Evolutionary conservation across 1,284 basidiomycete species (phyloP), one percentile per base, ranked within the genome.

Genomic region (Cryptococcus deneoformans): DNA sequence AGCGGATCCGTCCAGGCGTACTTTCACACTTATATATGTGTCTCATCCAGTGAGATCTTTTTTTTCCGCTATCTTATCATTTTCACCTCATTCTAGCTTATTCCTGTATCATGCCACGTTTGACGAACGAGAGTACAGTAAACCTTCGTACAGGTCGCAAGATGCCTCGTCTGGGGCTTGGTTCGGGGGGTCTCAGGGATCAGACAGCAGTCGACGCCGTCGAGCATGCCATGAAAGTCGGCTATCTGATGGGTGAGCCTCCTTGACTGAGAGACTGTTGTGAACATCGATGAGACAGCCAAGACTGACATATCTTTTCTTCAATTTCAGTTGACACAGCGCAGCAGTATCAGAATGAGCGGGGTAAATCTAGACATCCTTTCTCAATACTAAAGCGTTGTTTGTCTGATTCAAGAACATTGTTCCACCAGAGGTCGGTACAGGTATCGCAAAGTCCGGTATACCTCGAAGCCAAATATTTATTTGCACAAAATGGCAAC

Each of bases 151-250:
- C 70, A 6, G 73, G 73, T 46, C 38, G 63, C 42, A 36, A 57
- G 39, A 86, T 92, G 78, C 89, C 89, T 47, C 73, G 83, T 14
- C 80, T 92, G 2, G 90, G 89, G 2, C 86, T 90, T 56, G 89
- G 90, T 14, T 54, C 59, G 1, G 59, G 59, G 1, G 59, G 59
- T 44, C 39, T 61, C 46, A 57, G 54, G 38, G 55, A 49, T 7
- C 56, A 61, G 14, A 50, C 49, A 4, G 56, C 78, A 46, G 79
- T 78, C 34, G 71, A 82, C 0, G 85, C 86, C 9, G 82, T 85
- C 14, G 68, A 85, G 16, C 81, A 85, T 46, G 89, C 89, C 0
- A 76, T 91, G 62, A 81, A 82, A 60, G 81, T 79, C 12, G 89
- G 89, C 8, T 92, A 90, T 71, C 82, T 52, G n/a, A 48, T 61